phyloP scores from a whole-genome alignment of 1,139 yeast genomes.

The Protomyces gravidus region DNA sequence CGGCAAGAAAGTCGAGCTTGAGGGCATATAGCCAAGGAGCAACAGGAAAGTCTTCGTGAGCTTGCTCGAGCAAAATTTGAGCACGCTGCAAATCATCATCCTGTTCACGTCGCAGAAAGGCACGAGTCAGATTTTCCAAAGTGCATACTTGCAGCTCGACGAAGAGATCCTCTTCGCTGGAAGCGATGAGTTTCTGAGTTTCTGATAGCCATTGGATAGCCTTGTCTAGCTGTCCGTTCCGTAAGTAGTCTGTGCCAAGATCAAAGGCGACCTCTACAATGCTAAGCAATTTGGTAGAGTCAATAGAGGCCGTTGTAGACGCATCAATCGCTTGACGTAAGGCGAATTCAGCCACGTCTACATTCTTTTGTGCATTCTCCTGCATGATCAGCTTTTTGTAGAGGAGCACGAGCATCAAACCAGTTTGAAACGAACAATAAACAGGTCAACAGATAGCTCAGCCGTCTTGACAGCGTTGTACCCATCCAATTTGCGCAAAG shows the following conservation, averaged over 20 bases:
- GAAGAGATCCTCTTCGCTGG: background rate
- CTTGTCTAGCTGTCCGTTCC: background rate
- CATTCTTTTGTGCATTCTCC: slow-evolving; percentile 9
- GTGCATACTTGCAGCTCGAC: slow-evolving; percentile 10
- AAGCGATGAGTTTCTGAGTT: background rate
- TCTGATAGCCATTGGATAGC: slow-evolving; percentile 8
- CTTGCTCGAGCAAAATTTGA: slow-evolving; percentile 6
- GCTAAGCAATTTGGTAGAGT: background rate
- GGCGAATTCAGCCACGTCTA: slow-evolving; percentile 11
- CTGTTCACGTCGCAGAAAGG: slow-evolving; percentile 4
- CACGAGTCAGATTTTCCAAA: slow-evolving; percentile 10
- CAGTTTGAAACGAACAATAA: slow-evolving; percentile 3
- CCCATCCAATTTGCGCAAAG: background rate
- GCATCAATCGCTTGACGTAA: slow-evolving; percentile 3
- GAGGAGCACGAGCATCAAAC: background rate
- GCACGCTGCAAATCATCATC: slow-evolving; percentile 4
- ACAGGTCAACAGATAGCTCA: slow-evolving; percentile 3
- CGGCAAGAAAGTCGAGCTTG: background rate
- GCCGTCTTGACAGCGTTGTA: background rate
- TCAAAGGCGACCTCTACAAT: slow-evolving; percentile 5
- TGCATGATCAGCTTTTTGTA: background rate
- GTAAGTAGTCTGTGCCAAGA: background rate
- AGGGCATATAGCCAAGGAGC: slow-evolving; percentile 17
- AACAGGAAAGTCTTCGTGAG: slow-evolving; percentile 15
- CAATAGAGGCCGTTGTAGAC: background rate